Percentiles rank a stretch among this genome's conserved stretches.
phyloP scores from a whole-genome alignment of 2,329 filamentous ascomycete genomes.

The Lomentospora prolificans region DNA sequence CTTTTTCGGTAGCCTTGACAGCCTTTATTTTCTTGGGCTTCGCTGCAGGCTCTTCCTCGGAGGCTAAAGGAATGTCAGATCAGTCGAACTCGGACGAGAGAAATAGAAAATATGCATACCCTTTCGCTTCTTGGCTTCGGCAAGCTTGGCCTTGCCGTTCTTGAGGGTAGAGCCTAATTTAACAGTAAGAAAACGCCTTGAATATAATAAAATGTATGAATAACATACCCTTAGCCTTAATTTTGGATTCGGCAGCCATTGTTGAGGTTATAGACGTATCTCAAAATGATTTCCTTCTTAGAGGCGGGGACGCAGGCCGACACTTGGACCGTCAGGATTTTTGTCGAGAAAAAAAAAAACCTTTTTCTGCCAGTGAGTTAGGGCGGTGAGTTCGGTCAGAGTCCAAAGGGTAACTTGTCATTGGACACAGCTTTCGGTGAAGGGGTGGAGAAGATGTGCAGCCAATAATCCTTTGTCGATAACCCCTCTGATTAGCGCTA shows the following conservation, averaged over 20 bases:
- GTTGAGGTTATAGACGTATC: slow-evolving; percentile 11
- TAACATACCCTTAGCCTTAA: slow-evolving; percentile 23
- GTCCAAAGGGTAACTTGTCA: neutral
- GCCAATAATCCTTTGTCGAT: neutral
- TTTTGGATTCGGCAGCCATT: slow-evolving; percentile 37
- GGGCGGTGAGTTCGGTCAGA: slow-evolving; percentile 7
- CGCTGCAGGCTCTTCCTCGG: slow-evolving; percentile 34
- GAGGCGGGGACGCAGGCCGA: neutral
- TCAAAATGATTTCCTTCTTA: neutral
- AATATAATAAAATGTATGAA: slow-evolving; percentile 1
- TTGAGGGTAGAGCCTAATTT: slow-evolving; percentile 7
- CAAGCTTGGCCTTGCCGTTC: slow-evolving; percentile 10
- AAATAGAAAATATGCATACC: slow-evolving; percentile 16
- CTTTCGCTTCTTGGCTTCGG: slow-evolving; percentile 24
- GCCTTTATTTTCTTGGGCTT: slow-evolving; percentile 36
- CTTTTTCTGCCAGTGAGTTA: slow-evolving; percentile 7
- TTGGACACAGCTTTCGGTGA: neutral
- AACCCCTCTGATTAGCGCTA: neutral
- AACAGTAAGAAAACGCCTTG: neutral
- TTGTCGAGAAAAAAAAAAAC: slow-evolving; percentile 1
- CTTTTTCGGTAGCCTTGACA: slow-evolving; percentile 22
- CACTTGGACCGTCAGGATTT: neutral
- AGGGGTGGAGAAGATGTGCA: neutral
- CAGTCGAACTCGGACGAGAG: neutral
- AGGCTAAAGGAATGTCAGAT: slow-evolving; percentile 20